Percentiles rank a stretch among this genome's conserved stretches.
These are phyloP conservation scores for Ganoderma sinense DNA, from an alignment of 1,284 basidiomycete species.

Conservation along the genomic window DNA sequence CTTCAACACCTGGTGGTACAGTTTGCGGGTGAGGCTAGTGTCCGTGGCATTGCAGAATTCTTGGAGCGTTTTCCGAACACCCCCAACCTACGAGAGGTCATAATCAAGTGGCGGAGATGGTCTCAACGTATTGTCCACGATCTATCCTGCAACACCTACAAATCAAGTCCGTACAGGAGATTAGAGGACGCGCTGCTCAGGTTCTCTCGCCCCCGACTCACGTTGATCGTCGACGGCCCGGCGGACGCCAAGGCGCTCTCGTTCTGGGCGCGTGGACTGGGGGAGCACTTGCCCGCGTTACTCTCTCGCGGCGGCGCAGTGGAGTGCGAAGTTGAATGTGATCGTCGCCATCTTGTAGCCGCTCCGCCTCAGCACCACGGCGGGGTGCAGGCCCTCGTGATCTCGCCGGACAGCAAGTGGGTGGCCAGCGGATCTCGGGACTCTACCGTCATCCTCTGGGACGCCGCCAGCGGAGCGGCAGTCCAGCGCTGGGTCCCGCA, in stretches of 20 bases:
- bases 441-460: neutral
- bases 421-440: neutral
- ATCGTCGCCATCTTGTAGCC: too few species aligned
- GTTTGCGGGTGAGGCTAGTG: neutral
- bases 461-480: neutral
- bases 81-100: neutral
- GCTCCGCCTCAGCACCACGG: neutral
- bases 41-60: neutral
- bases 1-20: neutral
- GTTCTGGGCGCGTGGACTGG: too few species aligned
- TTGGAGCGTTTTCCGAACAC: neutral
- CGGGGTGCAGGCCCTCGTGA: neutral
- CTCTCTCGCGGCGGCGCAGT: too few species aligned
- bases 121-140: neutral
- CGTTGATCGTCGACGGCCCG: neutral
- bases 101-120: neutral
- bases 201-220: neutral
- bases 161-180: neutral
- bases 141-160: neutral
- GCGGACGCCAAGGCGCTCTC: neutral
- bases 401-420: neutral
- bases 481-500: neutral
- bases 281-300: too few species aligned
- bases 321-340: too few species aligned
- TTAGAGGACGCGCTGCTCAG: neutral